Evolutionary conservation across 805 yeast species (phyloP).

Genomic region (Yamadazyma sp.): DNA sequence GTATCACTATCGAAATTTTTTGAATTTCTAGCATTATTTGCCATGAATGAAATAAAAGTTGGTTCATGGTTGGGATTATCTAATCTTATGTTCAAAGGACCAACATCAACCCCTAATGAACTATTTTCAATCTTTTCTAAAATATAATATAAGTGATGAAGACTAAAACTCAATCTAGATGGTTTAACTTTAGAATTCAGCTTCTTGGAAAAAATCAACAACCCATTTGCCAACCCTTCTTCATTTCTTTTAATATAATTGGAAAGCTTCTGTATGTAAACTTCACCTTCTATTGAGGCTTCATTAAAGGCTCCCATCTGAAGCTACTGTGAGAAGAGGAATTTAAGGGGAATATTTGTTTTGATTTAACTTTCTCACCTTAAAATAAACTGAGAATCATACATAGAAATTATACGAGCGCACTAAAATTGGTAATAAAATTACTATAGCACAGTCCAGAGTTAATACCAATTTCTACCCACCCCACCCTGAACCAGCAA

Average conservation of each 20-base stretch:
- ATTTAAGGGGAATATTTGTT: constrained; percentile 1
- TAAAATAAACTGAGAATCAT: no score
- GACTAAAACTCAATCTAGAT: constrained; percentile 52
- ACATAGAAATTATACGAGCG: no score
- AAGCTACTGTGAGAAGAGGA: no score
- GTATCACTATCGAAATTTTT: constrained; percentile 42
- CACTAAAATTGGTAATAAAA: no score
- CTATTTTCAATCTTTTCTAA: constrained; percentile 54
- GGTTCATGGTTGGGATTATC: constrained; percentile 56
- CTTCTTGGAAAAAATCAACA: constrained; percentile 49
- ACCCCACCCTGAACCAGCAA: no score
- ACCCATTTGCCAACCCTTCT: constrained; percentile 56
- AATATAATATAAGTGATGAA: constrained; percentile 62
- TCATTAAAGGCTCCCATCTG: constrained; percentile 30
- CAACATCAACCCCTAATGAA: constrained; percentile 49
- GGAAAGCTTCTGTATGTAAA: constrained; percentile 52
- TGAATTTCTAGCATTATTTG: constrained; percentile 47
- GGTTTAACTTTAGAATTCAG: constrained; percentile 40
- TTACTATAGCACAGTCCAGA: no score
- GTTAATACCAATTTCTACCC: no score
- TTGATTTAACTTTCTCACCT: no score
- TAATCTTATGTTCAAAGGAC: constrained; percentile 59
- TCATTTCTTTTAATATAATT: constrained; percentile 54
- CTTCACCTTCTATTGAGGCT: constrained; percentile 52
- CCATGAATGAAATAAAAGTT: constrained; percentile 56